Evolutionary conservation across 2,329 filamentous ascomycete genomes (phyloP), one percentile per base, ranked within the genome.

Genomic region (Penicillium sp.): DNA sequence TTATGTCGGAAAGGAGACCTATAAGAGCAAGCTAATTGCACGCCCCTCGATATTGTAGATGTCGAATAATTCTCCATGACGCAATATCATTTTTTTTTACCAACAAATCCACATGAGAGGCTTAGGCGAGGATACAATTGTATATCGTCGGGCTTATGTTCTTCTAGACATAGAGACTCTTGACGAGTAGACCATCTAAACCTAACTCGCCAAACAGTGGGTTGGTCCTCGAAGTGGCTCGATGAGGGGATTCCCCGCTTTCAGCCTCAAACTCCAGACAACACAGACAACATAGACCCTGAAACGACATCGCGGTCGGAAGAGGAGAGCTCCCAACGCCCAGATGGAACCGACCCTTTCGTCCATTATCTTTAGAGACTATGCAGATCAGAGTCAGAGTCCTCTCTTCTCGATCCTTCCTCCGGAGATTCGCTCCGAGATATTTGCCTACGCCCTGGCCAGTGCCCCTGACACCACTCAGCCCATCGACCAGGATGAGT

Each of bases 381-480:
- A 44, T 26, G n/a, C 42, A n/a, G 41, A 49, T 16, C 61, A 67
- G 53, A 41, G 29, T 2, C 49, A 60, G 39, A 60, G 61, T 29
- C 54, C 54, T 2, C 61, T 79, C 0, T 78, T 76, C 56, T 38
- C 49, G 1, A 15, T 54, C 1, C 60, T 83, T 0, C 80, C 81
- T 0, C 72, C 73, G 15, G 81, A 84, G 61, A 58, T 83, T 13
- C 76, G 81, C 49, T 70, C 71, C 53, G 60, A 67, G 1, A 79
- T 84, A 45, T 84, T 80, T 60, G 52, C 65, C 9, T 68, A 65
- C 42, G 72, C 66, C 0, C 62, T 80, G 3, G 64, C 70, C 6
- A 72, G 74, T 28, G 73, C 70, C 29, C 68, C 72, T 9, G 74
- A 76, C 38, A 51, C 46, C 2, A 38, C 51, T 2, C 38, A 45